Evolutionary conservation across 495 filamentous ascomycete genomes (phyloP), one percentile per base, ranked within the genome.

Genomic region (Delitschia confertaspora): DNA sequence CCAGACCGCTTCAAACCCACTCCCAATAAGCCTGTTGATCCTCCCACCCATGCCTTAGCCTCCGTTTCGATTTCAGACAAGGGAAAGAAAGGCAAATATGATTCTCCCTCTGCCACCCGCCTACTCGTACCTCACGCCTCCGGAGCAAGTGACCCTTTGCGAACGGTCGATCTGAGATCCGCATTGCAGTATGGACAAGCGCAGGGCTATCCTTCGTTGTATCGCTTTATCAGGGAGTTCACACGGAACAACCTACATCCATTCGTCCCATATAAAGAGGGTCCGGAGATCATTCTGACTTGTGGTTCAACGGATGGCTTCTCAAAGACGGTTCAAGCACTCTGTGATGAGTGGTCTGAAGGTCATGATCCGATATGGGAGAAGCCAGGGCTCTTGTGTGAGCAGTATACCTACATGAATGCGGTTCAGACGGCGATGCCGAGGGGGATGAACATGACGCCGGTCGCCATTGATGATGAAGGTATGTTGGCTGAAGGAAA

Each of bases 251-350:
- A 84, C 54, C 70, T 94, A 24, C 85, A 94, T 55, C 86, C 78
- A 4, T 79, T 80, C 53, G 71, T 88, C 2, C 87, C 86, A 10
- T 95, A 95, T 49, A 65, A 64, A 26, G 74, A 65, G 35, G 86
- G 86, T 0, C 82, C 85, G 0, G 85, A 87, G 30, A 73, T 89
- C 18, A 63, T 86, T 27, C 60, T 93, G 53, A 84, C 83, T 18
- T 80, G 76, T 59, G 87, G 88, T 7, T 71, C 75, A 18, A 95
- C 89, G 10, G 88, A 94, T 63, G 89, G 85, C 4, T 80, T 94
- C 45, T 58, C 69, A 30, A 95, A 94, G 69, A 64, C 74, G 3
- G 60, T 94, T 16, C 76, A 85, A 47, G 67, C 80, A 6, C 74
- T 93, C 38, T 76, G 68, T 33, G 79, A 88, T 60, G 59, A 76